Conservation (phyloP, 306 rosid genomes). For the Quercus rubra region DNA sequence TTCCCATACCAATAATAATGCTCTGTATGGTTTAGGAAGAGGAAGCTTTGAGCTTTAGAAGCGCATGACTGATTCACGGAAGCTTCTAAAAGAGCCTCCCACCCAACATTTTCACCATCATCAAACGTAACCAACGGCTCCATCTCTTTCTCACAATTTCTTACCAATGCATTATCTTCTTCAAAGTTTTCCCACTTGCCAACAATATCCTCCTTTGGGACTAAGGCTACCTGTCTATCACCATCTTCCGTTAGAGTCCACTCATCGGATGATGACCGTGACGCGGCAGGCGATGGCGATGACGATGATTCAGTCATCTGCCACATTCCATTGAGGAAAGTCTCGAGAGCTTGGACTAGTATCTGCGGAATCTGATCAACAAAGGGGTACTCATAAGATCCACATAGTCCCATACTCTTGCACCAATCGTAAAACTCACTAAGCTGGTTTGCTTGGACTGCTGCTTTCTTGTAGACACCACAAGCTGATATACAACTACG, state of each 20-base stretch:
- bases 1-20: background rate
- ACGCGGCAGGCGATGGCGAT: background rate
- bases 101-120: constrained; percentile 22
- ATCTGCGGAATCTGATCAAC: constrained; percentile 52
- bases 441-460: constrained; percentile 50
- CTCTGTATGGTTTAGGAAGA: background rate
- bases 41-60: background rate
- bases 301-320: constrained; percentile 50
- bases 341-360: constrained; percentile 55
- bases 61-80: constrained; percentile 31
- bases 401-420: constrained; percentile 46
- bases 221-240: background rate
- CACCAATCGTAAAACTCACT: constrained; percentile 62
- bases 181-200: constrained; percentile 23
- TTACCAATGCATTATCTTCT: background rate
- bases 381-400: constrained; percentile 52
- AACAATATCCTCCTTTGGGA: constrained; percentile 1
- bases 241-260: constrained; percentile 9
- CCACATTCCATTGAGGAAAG: constrained; percentile 62
- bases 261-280: background rate
- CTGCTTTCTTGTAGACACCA: constrained; percentile 58
- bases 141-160: constrained; percentile 23
- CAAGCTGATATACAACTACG: constrained; percentile 46
- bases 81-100: constrained; percentile 71
- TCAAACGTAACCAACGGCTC: constrained; percentile 49